Evolutionary conservation across 352 stramenopile species (phyloP), one percentile per base, ranked within the genome.

Genomic region (Pythium aphanidermatum): DNA sequence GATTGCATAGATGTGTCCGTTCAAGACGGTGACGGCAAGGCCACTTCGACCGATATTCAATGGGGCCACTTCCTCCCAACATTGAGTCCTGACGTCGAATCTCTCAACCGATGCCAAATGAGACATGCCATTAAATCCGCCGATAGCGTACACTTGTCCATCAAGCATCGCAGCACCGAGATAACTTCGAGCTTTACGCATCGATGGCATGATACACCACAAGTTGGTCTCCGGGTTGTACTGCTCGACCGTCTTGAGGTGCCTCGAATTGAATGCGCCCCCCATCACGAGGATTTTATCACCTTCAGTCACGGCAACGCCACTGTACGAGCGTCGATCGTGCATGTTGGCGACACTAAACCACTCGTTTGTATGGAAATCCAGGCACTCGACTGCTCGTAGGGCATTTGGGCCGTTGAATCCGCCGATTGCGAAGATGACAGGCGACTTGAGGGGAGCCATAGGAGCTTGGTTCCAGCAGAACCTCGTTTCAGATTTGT

Each of bases 341-440:
- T 61, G 46, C 74, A 90, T 86, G 7, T 39, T 60, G 1, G 68
- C 63, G 9, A 65, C 75, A 5, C 58, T 23, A 20, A 70, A 73
- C 77, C 77, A 90, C 44, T 80, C 60, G 17, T 68, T 63, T 14
- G 55, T 50, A 33, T 85, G 66, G 36, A 84, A 83, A 34, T 90
- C 77, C 5, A 90, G 48, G 35, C 76, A 82, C 47, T 90, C 77
- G 20, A 85, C 65, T 2, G 65, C 67, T 20, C 73, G 69, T 11
- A 86, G 45, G 19, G 74, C 68, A 1, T 58, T 70, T 4, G 72
- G 68, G 0, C 72, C 76, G 36, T 84, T 84, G 27, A 85, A 83
- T 0, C 77, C 77, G n/a, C 77, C 77, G 24, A 87, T 70, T 3
- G 65, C 77, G 40, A 87, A 83, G 46, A 86, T 72, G 10, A 72